Percentiles rank a stretch among this genome's conserved stretches.
phyloP scores from a whole-genome alignment of 1,139 yeast genomes.

The Casaregolazyma suthepensis region DNA sequence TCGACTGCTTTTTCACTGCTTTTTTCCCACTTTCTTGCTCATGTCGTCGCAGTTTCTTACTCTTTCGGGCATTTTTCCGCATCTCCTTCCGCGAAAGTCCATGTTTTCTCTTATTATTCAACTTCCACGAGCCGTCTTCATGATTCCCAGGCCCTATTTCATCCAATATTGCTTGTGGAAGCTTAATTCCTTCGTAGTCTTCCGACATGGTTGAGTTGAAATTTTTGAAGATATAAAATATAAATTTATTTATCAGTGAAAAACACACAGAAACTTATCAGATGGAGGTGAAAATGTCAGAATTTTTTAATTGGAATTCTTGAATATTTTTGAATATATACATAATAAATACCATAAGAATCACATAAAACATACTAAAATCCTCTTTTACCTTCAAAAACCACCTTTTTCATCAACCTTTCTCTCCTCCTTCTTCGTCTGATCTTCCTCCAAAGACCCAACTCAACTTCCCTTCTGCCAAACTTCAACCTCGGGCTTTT shows the following conservation, averaged over 20 bases:
- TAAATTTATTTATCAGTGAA: too few relatives aligned
- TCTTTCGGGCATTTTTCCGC: slow-evolving; percentile 49
- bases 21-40: slow-evolving; percentile 5
- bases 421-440: too few relatives aligned
- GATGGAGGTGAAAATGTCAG: background rate
- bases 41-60: slow-evolving; percentile 42
- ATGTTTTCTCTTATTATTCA: slow-evolving; percentile 30
- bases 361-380: background rate
- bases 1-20: slow-evolving; percentile 7
- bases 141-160: slow-evolving; percentile 48
- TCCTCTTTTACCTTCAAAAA: background rate
- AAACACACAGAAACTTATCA: background rate
- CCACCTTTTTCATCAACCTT: background rate
- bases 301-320: too few relatives aligned
- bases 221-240: background rate
- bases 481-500: background rate
- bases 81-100: slow-evolving; percentile 47
- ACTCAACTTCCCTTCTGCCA: background rate
- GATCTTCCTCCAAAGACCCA: background rate
- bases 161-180: slow-evolving; percentile 65
- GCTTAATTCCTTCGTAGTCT: slow-evolving; percentile 33
- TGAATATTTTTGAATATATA: background rate
- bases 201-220: background rate
- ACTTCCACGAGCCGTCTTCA: slow-evolving; percentile 21
- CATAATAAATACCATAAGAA: background rate